Conservation (phyloP, 148 eudicot genomes). For the Cornus florida region DNA sequence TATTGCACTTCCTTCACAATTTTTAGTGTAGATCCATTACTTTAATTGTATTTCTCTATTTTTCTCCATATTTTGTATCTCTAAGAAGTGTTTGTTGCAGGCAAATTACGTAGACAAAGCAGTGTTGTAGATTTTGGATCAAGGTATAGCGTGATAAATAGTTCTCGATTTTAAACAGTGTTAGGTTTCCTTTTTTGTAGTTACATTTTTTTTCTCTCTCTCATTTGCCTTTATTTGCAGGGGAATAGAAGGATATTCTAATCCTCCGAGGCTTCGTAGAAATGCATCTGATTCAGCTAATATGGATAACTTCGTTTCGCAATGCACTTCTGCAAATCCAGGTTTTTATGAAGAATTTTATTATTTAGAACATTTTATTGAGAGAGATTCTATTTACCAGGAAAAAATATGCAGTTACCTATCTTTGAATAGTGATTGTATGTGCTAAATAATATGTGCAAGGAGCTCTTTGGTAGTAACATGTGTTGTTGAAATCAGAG, state of each 20-base stretch:
- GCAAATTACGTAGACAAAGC: conserved; percentile 73
- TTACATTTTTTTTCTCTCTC: neutral
- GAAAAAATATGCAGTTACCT: neutral
- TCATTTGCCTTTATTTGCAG: conserved; percentile 33
- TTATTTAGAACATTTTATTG: neutral
- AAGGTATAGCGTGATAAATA: conserved; percentile 39
- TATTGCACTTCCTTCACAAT: neutral
- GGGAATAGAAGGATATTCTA: conserved; percentile 50
- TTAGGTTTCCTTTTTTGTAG: neutral
- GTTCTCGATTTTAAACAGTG: neutral
- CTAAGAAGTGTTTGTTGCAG: conserved; percentile 27
- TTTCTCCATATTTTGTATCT: conserved; percentile 8
- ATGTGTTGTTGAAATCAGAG: too few species aligned
- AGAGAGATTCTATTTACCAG: neutral
- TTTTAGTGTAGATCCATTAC: neutral
- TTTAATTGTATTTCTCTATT: neutral
- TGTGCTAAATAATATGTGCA: too few species aligned
- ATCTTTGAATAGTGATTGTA: too few species aligned
- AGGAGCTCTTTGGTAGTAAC: too few species aligned
- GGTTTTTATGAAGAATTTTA: conserved; percentile 35
- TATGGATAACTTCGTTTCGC: conserved; percentile 50
- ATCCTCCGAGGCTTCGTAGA: conserved; percentile 68
- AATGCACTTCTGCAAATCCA: conserved; percentile 50
- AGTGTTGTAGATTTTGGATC: conserved; percentile 69
- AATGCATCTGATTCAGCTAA: conserved; percentile 73